phyloP scores from a whole-genome alignment of 371 early-diverging fungal species.

The Mortierella sp. region DNA sequence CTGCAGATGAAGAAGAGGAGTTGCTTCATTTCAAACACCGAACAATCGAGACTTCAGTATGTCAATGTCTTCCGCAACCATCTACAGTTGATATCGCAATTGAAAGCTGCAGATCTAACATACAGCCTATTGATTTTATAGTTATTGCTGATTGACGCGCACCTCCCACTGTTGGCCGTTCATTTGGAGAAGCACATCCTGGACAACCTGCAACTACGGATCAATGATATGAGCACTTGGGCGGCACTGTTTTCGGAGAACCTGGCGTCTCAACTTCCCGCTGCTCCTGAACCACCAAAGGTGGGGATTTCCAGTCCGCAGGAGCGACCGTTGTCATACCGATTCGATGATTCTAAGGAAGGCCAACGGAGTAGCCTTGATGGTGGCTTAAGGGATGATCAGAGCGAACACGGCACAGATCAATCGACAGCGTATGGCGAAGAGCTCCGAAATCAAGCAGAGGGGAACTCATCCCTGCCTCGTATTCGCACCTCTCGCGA shows the following conservation, averaged over 20 bases:
- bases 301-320: neutral
- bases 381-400: constrained; percentile 39
- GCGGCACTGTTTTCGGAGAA: constrained; percentile 60
- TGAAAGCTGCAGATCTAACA: neutral
- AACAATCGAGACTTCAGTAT: constrained; percentile 76
- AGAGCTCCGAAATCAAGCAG: constrained; percentile 47
- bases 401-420: constrained; percentile 54
- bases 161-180: constrained; percentile 74
- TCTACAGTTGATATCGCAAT: neutral
- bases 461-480: constrained; percentile 15
- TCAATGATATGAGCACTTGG: constrained; percentile 81
- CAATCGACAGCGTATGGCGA: constrained; percentile 53
- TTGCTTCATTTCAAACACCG: constrained; percentile 74
- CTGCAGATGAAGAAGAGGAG: constrained; percentile 72
- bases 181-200: constrained; percentile 69
- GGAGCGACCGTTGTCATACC: neutral
- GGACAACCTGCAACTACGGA: constrained; percentile 76
- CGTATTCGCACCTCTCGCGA: constrained; percentile 16
- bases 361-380: constrained; percentile 24
- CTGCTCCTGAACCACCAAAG: constrained; percentile 3
- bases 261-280: constrained; percentile 18
- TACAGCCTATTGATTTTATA: constrained; percentile 21
- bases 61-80: neutral
- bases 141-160: constrained; percentile 74
- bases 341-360: constrained; percentile 25